phyloP scores from a whole-genome alignment of 75 land plant genomes.

The Gnetum montanum region DNA sequence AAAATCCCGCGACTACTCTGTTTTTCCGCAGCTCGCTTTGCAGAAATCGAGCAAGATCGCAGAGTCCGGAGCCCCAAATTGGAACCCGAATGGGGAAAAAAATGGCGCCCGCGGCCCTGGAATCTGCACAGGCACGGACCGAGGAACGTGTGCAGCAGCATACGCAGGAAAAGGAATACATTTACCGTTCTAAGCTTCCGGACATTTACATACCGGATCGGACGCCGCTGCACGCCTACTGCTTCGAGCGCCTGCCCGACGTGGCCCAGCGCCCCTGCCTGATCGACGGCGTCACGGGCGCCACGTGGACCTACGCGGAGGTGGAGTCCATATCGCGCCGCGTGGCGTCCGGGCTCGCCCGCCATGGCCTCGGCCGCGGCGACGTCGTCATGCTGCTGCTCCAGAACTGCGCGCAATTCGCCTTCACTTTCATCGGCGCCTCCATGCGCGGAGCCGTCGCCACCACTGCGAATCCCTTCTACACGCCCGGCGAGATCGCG shows the following conservation, averaged over 20 bases:
- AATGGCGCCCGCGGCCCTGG: too few relatives aligned
- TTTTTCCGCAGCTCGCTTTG: too few relatives aligned
- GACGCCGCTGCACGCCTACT: conserved; percentile 51
- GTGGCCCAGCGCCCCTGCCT: conserved; percentile 34
- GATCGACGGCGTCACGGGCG: conserved; percentile 43
- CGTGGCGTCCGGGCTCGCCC: conserved; percentile 38
- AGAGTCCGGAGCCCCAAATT: too few relatives aligned
- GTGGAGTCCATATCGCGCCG: conserved; percentile 28
- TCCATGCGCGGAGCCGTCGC: conserved; percentile 37
- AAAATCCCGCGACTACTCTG: too few relatives aligned
- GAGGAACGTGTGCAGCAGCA: too few relatives aligned
- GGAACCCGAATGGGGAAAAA: too few relatives aligned
- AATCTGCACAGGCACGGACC: too few relatives aligned
- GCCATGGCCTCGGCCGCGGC: conserved; percentile 31
- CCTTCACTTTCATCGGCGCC: conserved; percentile 50
- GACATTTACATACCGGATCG: conserved; percentile 52
- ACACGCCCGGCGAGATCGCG: conserved; percentile 53
- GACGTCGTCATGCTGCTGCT: conserved; percentile 67
- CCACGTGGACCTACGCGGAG: conserved; percentile 29
- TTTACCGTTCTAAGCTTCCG: conserved; percentile 64
- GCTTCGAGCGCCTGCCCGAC: conserved; percentile 33
- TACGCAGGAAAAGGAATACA: conserved; percentile 11
- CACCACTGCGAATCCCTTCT: conserved; percentile 78
- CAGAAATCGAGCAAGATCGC: too few relatives aligned
- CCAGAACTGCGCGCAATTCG: conserved; percentile 62